Evolutionary conservation across 83 land plant species (phyloP), one percentile per base, ranked within the genome.

Genomic region (Diphasiastrum complanatum): DNA sequence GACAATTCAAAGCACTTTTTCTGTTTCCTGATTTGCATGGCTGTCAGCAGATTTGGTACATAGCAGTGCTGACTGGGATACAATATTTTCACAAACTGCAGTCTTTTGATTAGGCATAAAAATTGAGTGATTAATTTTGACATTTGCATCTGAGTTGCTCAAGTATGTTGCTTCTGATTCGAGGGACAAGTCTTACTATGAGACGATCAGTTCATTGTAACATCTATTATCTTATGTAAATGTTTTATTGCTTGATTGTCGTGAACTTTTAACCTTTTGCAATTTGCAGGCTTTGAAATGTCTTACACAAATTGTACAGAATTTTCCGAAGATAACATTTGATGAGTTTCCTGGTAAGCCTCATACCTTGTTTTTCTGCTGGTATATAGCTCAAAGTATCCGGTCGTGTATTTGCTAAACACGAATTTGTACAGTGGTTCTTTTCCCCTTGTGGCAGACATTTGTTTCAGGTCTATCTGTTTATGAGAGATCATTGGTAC

Each of bases 371-470:
- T 11, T 28, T 10, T 33, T 61, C 33, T 67, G 27, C 20, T 67
- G 20, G 33, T 6, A n/a, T 6, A 26, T 25, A 26, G 20, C 51
- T 33, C 22, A 32, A n/a, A n/a, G 26, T 38, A 22, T 23, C 48
- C 29, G 31, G 37, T 63, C n/a, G 18, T 26, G 14, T 20, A 33
- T 1, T 16, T 24, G 12, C 68, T 58, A n/a, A 60, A 24, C 2
- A 25, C 26, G 4, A 33, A 18, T 64, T 61, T 26, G 30, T 77
- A 33, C 84, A 93, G 98, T 71, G 43, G 63, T 89, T 64, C 54
- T 84, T 61, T 79, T 66, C 46, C 87, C 99, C 19, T 61, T 89
- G 48, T 95, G 96, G 99, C 83, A 84, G 63, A 89, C 93, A 54
- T 82, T 86, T 77, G 81, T 82, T 16, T 78, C 96, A 33, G 81